Percentiles rank a stretch among this genome's conserved stretches.
These are phyloP conservation scores for Turnera subulata DNA, from an alignment of 345 rosid species.

Conservation along the genomic window DNA sequence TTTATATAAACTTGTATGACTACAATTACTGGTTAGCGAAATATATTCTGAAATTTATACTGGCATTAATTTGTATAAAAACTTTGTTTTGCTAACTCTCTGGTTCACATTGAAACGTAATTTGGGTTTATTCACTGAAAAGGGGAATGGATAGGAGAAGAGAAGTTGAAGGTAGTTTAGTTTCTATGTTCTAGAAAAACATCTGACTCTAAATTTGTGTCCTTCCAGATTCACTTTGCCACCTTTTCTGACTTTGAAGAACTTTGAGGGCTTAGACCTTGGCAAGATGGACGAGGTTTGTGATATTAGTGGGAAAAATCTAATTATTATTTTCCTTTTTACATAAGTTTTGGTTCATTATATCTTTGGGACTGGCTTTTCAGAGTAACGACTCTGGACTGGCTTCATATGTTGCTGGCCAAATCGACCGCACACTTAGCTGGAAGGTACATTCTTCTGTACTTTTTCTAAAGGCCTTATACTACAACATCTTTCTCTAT, in stretches of 20 bases:
- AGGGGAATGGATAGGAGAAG: neutral
- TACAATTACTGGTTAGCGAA: too few relatives aligned
- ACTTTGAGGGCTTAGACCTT: slow-evolving; percentile 83
- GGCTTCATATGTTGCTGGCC: slow-evolving; percentile 87
- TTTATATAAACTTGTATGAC: too few relatives aligned
- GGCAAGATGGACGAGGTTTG: slow-evolving; percentile 73
- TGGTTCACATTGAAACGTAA: too few relatives aligned
- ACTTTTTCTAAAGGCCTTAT: neutral
- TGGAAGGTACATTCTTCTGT: slow-evolving; percentile 58
- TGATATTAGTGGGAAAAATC: neutral
- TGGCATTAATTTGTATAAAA: too few relatives aligned
- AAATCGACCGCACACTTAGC: slow-evolving; percentile 72
- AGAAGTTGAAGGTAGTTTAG: neutral
- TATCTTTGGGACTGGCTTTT: slow-evolving; percentile 10
- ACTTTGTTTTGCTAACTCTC: too few relatives aligned
- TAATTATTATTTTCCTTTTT: neutral
- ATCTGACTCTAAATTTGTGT: slow-evolving; percentile 6
- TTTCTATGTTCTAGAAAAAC: neutral
- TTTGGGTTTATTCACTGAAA: neutral
- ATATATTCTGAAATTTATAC: too few relatives aligned
- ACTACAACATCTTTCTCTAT: neutral
- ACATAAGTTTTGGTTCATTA: neutral
- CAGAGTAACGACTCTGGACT: slow-evolving; percentile 85
- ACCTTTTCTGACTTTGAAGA: slow-evolving; percentile 66
- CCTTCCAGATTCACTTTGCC: slow-evolving; percentile 67